Evolutionary conservation across 2,329 filamentous ascomycete species (phyloP).

Genomic region (Xylariales sp.): DNA sequence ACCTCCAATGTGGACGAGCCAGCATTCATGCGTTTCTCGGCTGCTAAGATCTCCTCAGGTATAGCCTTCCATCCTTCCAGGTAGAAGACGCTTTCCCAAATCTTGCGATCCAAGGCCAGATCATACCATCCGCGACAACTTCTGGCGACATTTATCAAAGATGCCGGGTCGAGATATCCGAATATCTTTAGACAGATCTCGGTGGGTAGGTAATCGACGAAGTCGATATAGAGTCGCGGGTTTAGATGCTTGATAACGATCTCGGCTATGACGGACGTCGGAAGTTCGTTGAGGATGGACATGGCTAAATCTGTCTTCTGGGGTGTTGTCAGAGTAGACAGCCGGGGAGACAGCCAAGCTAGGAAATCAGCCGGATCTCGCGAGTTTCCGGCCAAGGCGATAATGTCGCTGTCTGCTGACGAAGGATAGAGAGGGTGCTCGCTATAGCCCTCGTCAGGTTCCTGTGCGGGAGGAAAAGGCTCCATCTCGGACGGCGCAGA

Average conservation of each 20-base stretch:
- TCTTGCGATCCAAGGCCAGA: slow-evolving; percentile 72
- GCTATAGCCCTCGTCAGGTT: slow-evolving; percentile 83
- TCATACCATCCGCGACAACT: slow-evolving; percentile 79
- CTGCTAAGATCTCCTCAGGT: slow-evolving; percentile 57
- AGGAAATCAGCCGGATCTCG: slow-evolving; percentile 40
- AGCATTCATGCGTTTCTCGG: slow-evolving; percentile 57
- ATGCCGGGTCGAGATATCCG: slow-evolving; percentile 75
- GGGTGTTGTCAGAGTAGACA: slow-evolving; percentile 42
- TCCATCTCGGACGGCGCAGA: too few relatives aligned
- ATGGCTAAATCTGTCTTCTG: slow-evolving; percentile 66
- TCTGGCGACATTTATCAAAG: slow-evolving; percentile 72
- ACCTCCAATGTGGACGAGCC: slow-evolving; percentile 32
- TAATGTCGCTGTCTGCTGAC: slow-evolving; percentile 26
- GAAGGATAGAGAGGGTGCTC: slow-evolving; percentile 60
- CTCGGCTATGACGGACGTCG: slow-evolving; percentile 72
- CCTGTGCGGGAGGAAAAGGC: slow-evolving; percentile 45
- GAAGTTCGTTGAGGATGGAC: slow-evolving; percentile 69
- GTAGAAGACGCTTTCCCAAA: slow-evolving; percentile 83
- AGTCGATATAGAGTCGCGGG: slow-evolving; percentile 88
- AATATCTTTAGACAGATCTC: slow-evolving; percentile 91
- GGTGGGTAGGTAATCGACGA: slow-evolving; percentile 76
- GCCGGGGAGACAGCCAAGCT: slow-evolving; percentile 45
- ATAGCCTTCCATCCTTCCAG: slow-evolving; percentile 82
- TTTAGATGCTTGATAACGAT: slow-evolving; percentile 72
- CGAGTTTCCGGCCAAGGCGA: slow-evolving; percentile 29